phyloP scores from a whole-genome alignment of 2,329 filamentous ascomycete species.

The Plectosphaerella plurivora region DNA sequence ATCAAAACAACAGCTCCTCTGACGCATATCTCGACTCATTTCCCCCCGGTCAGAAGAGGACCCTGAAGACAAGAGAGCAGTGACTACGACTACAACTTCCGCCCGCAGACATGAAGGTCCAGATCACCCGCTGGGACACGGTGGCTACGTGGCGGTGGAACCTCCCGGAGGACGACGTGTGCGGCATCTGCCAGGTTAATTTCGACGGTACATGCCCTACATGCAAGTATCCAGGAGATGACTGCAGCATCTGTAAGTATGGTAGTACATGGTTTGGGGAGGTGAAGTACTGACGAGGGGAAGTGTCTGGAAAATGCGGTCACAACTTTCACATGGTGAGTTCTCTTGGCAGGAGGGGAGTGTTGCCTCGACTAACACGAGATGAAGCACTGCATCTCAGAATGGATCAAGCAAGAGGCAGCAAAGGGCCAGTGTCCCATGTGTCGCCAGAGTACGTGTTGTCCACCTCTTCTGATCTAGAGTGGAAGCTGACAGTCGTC shows the following conservation, averaged over 20 bases:
- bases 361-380: slow-evolving; percentile 12
- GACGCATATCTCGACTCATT: too few relatives aligned
- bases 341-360: neutral
- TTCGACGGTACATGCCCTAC: slow-evolving; percentile 97
- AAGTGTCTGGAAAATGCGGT: slow-evolving; percentile 93
- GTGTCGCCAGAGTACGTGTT: slow-evolving; percentile 80
- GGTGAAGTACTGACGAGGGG: neutral
- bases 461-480: neutral
- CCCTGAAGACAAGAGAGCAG: too few relatives aligned
- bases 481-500: neutral
- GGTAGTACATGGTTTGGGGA: slow-evolving; percentile 12
- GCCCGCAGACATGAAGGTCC: slow-evolving; percentile 75
- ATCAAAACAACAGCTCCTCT: too few relatives aligned
- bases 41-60: too few relatives aligned
- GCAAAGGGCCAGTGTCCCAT: slow-evolving; percentile 94
- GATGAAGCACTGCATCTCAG: slow-evolving; percentile 81
- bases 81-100: too few relatives aligned
- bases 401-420: slow-evolving; percentile 94
- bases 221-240: slow-evolving; percentile 96
- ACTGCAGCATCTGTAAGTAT: slow-evolving; percentile 78
- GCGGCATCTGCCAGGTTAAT: slow-evolving; percentile 95
- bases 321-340: slow-evolving; percentile 96
- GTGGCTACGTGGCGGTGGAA: slow-evolving; percentile 98
- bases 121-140: slow-evolving; percentile 86
- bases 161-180: slow-evolving; percentile 94